Evolutionary conservation across 352 stramenopile species (phyloP).

Genomic region (Phytophthora ramorum): DNA sequence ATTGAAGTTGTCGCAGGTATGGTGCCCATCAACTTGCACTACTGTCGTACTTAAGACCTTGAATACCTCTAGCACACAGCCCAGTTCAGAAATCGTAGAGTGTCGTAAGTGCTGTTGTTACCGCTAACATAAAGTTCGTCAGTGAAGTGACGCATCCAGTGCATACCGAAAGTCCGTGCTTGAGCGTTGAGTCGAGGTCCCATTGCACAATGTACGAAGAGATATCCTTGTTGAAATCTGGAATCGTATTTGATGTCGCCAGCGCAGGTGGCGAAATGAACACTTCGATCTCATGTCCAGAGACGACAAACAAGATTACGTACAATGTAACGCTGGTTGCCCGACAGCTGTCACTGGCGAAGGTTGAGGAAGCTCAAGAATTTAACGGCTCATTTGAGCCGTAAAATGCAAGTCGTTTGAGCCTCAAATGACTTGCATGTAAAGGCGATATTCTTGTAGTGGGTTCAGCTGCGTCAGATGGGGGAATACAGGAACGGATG

Average conservation of each 20-base stretch:
- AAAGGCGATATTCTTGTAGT: no score
- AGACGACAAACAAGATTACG: constrained; percentile 90
- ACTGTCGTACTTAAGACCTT: constrained; percentile 29
- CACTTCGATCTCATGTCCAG: constrained; percentile 91
- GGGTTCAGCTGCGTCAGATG: no score
- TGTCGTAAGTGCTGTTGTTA: constrained; percentile 26
- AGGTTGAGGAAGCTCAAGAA: no score
- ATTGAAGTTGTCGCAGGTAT: constrained; percentile 61
- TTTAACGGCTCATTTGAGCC: no score
- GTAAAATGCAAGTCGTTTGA: no score
- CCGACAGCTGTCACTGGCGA: no score
- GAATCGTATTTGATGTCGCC: constrained; percentile 53
- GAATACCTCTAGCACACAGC: constrained; percentile 52
- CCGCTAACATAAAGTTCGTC: constrained; percentile 42
- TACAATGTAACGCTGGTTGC: no score
- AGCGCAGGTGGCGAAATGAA: constrained; percentile 88
- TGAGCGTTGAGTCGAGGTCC: constrained; percentile 78
- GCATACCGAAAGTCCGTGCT: constrained; percentile 68
- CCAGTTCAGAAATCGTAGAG: constrained; percentile 53
- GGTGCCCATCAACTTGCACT: constrained; percentile 25
- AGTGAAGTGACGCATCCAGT: constrained; percentile 50
- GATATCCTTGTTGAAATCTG: constrained; percentile 88
- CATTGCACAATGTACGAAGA: constrained; percentile 92
- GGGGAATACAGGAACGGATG: no score
- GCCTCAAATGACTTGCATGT: no score